Conservation (phyloP, 306 rosid genomes). For the Quercus ilex region DNA sequence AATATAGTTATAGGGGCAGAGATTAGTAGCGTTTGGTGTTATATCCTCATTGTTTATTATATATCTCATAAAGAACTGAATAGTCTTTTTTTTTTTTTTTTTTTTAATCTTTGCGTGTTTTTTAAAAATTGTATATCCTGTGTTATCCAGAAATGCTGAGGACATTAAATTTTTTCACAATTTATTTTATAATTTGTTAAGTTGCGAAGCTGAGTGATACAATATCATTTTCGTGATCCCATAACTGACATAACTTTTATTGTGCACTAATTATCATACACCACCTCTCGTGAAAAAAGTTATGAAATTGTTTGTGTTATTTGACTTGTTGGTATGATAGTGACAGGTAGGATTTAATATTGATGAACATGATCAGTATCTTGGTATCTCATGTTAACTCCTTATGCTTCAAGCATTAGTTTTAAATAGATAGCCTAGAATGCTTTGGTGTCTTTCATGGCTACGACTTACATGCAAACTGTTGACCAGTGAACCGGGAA, state of each 20-base stretch:
- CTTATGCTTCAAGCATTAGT: background rate
- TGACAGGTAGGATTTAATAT: background rate
- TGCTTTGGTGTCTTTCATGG: background rate
- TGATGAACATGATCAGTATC: background rate
- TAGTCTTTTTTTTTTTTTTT: background rate
- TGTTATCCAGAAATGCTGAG: background rate
- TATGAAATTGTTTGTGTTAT: too few relatives aligned
- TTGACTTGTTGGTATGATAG: too few relatives aligned
- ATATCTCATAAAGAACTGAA: background rate
- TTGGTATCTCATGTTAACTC: background rate
- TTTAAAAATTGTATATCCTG: background rate
- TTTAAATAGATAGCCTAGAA: background rate
- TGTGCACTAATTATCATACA: too few relatives aligned
- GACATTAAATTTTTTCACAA: too few relatives aligned
- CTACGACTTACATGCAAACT: slow-evolving; percentile 5
- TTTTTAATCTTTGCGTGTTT: background rate
- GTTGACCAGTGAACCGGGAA: background rate
- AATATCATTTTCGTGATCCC: too few relatives aligned
- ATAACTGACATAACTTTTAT: too few relatives aligned
- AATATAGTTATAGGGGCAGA: background rate
- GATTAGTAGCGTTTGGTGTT: background rate
- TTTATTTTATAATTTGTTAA: too few relatives aligned
- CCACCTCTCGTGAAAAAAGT: too few relatives aligned
- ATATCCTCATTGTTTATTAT: background rate
- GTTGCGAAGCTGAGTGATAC: too few relatives aligned